Conservation (phyloP, 2,329 filamentous ascomycete genomes). For the Cercospora brassicicola region DNA sequence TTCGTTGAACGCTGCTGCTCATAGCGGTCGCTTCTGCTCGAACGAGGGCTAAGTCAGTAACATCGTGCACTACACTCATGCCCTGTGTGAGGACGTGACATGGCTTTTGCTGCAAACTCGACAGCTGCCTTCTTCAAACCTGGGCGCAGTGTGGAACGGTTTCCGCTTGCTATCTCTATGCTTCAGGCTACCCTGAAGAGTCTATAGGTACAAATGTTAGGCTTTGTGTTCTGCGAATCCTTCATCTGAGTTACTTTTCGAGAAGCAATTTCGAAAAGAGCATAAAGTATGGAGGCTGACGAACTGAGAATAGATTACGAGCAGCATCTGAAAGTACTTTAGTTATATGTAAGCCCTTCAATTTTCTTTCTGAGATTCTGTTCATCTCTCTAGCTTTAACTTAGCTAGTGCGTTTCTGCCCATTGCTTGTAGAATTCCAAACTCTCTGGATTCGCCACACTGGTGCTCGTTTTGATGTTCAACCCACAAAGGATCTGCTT, state of each 20-base stretch:
- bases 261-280: neutral
- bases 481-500: constrained; percentile 93
- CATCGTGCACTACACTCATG: neutral
- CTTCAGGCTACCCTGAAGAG: neutral
- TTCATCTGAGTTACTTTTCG: neutral
- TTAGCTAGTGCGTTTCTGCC: constrained; percentile 56
- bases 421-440: constrained; percentile 85
- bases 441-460: constrained; percentile 87
- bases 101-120: neutral
- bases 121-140: neutral
- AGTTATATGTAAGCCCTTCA: neutral
- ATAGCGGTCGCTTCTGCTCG: neutral
- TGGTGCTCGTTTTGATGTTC: constrained; percentile 83
- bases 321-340: neutral
- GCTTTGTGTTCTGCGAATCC: neutral
- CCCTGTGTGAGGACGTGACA: neutral
- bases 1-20: neutral
- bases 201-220: neutral
- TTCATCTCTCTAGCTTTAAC: neutral
- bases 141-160: neutral
- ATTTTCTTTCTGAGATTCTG: neutral
- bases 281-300: neutral
- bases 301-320: neutral
- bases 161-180: neutral
- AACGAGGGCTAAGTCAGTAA: neutral